Evolutionary conservation across 768 basidiomycete species (phyloP), one percentile per base, ranked within the genome.

Genomic region (Russula sp.): DNA sequence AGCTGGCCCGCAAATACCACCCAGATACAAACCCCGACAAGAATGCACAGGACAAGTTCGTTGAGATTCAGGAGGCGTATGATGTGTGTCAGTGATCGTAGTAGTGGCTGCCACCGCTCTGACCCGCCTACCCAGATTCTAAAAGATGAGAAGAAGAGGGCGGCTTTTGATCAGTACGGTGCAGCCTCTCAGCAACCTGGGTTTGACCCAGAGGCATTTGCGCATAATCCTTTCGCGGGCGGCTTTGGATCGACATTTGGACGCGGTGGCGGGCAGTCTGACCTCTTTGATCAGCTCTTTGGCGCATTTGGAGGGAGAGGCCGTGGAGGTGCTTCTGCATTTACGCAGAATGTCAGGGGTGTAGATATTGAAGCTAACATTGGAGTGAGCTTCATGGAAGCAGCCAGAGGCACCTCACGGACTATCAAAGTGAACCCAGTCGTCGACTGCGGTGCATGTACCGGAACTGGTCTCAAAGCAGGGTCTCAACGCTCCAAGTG

Each of bases 1-100:
- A 97, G 96, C 87, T 99, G 66, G 97, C 97, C 18, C 90, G 96
- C 64, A 96, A 98, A 78, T 97, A 89, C 70, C 97, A 99, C 73
- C 97, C 97, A 0, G 97, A 99, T 70, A 94, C 94, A 13, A 98
- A 94, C 75, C 89, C 93, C 45, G 92, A 96, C 75, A 89, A 92
- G 69, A 80, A 79, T 50, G 92, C 96, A 0, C 87, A 92, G 68
- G 90, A 90, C 65, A 92, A 90, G 72, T 99, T 99, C 73, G 81
- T 95, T 18, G 96, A 99, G 73, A 98, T 98, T 60, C 97, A 98
- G 72, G 83, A 86, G 68, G 97, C 97, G 11, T 99, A 98, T 76
- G 97, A 98, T 74, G 96, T 98, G 66, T 67, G 86, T 75, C 59
- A 61, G 45, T 51, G 39, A 47, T 29, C 18, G 65, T 60, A 53